A percentile compares a stretch with the other conserved stretches of the same genome.
Conservation (phyloP, 495 filamentous ascomycete species). For the Aspergillus heteromorphus region DNA sequence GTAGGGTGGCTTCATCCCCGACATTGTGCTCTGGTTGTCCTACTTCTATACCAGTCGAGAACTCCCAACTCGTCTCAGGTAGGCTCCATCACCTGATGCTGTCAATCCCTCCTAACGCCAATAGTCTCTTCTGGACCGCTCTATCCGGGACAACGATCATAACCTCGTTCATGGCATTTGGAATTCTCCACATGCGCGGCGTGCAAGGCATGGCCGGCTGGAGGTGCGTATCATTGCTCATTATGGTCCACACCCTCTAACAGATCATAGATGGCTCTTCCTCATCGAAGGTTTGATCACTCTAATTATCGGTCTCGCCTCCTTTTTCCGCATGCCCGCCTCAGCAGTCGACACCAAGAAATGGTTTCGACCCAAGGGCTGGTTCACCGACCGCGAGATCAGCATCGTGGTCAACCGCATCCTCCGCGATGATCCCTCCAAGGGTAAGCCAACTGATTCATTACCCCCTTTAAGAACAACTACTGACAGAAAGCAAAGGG, state of each 20-base stretch:
- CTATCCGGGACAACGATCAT: conserved; percentile 45
- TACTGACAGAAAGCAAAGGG: background rate
- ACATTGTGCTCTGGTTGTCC: conserved; percentile 55
- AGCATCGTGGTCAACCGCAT: conserved; percentile 57
- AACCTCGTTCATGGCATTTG: conserved; percentile 41
- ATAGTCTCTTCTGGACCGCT: conserved; percentile 57
- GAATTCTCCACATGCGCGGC: conserved; percentile 37
- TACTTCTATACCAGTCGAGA: conserved; percentile 64
- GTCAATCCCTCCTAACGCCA: conserved; percentile 24
- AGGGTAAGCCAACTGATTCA: conserved; percentile 28
- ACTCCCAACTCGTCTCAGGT: conserved; percentile 54
- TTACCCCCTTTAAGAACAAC: background rate
- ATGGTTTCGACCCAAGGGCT: conserved; percentile 53
- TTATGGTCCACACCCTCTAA: conserved; percentile 20
- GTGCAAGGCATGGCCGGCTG: conserved; percentile 28
- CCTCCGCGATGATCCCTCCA: conserved; percentile 58
- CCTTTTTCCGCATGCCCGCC: conserved; percentile 52
- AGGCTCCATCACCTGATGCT: conserved; percentile 18
- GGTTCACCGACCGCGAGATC: conserved; percentile 58
- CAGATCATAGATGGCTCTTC: conserved; percentile 35
- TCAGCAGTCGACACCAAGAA: conserved; percentile 45
- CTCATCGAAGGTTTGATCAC: conserved; percentile 53
- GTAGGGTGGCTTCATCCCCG: conserved; percentile 57
- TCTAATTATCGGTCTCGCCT: conserved; percentile 44
- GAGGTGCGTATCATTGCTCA: conserved; percentile 30